Percentiles rank a stretch among this genome's conserved stretches.
Evolutionary conservation across 768 basidiomycete genomes (phyloP).

Genomic region (Cystofilobasidium macerans): DNA sequence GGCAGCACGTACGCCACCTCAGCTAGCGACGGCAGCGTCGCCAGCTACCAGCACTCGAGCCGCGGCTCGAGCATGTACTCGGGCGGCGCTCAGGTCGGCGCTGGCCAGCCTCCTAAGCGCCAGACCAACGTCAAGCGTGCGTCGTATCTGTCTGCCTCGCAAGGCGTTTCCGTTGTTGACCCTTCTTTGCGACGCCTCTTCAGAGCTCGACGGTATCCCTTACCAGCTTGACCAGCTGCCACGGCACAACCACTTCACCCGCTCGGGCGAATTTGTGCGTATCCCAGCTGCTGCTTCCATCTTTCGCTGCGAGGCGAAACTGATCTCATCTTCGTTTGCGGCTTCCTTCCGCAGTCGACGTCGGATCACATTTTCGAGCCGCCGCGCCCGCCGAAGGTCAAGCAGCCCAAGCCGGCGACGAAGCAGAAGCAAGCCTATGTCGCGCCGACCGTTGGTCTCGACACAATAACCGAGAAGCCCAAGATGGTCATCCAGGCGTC

Average conservation of each 20-base stretch:
- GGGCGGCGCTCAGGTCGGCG: neutral
- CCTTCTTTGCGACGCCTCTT: constrained; percentile 5
- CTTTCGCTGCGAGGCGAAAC: too few relatives aligned
- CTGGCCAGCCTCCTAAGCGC: constrained; percentile 17
- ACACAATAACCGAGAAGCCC: constrained; percentile 21
- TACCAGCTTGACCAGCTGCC: constrained; percentile 63
- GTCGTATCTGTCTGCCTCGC: constrained; percentile 34
- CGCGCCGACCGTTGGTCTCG: constrained; percentile 12
- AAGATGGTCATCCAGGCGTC: neutral
- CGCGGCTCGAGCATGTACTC: constrained; percentile 14
- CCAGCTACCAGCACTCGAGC: constrained; percentile 8
- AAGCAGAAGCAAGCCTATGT: constrained; percentile 10
- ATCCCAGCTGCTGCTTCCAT: neutral
- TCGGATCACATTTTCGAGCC: constrained; percentile 23
- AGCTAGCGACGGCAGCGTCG: constrained; percentile 10
- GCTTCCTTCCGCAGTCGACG: constrained; percentile 6
- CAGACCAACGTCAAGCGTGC: constrained; percentile 63
- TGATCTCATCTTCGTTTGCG: neutral
- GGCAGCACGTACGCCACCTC: constrained; percentile 19
- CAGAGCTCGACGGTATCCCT: constrained; percentile 70
- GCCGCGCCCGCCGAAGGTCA: constrained; percentile 23
- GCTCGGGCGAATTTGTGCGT: constrained; percentile 18
- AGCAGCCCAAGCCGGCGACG: constrained; percentile 21
- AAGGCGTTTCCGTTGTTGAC: neutral
- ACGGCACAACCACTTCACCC: constrained; percentile 19